Evolutionary conservation across 1,284 basidiomycete genomes (phyloP), one percentile per base, ranked within the genome.

Genomic region (Trichosporon ovoides): DNA sequence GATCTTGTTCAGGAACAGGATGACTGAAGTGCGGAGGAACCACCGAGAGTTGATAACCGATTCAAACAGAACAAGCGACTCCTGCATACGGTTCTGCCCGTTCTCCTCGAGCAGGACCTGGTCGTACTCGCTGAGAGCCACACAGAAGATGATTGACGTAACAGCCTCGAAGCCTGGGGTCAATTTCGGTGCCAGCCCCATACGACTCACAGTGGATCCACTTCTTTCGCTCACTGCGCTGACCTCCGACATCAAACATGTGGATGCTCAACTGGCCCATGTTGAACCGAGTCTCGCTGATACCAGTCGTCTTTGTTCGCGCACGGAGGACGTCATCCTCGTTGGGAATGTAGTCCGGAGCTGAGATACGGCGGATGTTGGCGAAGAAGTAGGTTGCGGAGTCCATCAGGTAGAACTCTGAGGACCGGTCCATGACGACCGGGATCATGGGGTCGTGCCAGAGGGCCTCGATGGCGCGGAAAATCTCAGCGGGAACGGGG

Each of bases 371-470:
- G 40, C 84, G 78, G 7, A 93, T 87, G 61, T 93, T 86, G 36
- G 83, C 82, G 75, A 98, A 96, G 78, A 98, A 98, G 76, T 97
- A 97, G 46, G 83, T 82, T 0, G 94, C 94, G 52, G 86, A 92
- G 76, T 98, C 95, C 94, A 97, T 98, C 18, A 98, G 80, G 74
- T 98, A 97, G 71, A 97, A 97, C 63, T 96, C 87, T 73, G 83
- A 88, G 37, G 83, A 83, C 62, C 89, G 86, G 68, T 96, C 91
- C 83, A 98, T 87, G 28, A 98, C 82, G 57, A 83, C 83, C 0
- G 87, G 83, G 35, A 97, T 92, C 66, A 92, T 85, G 7, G 91
- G 88, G 76, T 98, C 95, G 64, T 88, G 84, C 91, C 92, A 95
- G 5, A 98, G 79, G 43, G 89, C 82, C 65, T 87, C 82, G 63